Base-by-base conservation (phyloP, 2,329 filamentous ascomycete species). In the Chaetomiaceae sp. region DNA sequence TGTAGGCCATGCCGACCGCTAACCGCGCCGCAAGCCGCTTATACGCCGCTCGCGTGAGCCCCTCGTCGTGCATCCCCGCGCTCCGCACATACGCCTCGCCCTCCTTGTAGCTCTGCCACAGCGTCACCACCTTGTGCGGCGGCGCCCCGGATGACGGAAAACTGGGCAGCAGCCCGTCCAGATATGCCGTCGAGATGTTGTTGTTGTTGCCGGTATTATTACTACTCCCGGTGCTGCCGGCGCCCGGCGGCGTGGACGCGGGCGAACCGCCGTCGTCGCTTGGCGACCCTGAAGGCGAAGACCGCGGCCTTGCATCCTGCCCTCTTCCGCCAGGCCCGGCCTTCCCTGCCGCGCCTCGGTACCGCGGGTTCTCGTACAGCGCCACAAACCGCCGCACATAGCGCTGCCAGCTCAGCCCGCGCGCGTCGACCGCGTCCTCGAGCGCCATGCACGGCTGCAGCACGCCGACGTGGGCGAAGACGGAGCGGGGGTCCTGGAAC, bases 281-380 rank as follows among this genome's bases (percentile, higher is more conserved):
- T n/a, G n/a, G n/a, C n/a, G n/a, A n/a, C n/a, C n/a, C n/a, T 24
- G 22, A 24, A 24, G 22, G 22, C 22, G 22, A 9, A 6, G 22
- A 24, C 22, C 9, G 22, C 22, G 22, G 5, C 22, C 22, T 9
- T 24, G 22, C 22, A 24, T 24, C 22, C 22, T 24, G 22, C 22
- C 22, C 22, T n/a, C n/a, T n/a, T n/a, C n/a, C n/a, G n/a, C n/a
- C n/a, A n/a, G n/a, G n/a, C n/a, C n/a, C n/a, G n/a, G n/a, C n/a
- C n/a, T n/a, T n/a, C n/a, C n/a, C n/a, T n/a, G n/a, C n/a, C n/a
- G n/a, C n/a, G n/a, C 52, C 50, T 12, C 40, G 29, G 27, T 56
- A 56, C 3, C 51, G 41, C 30, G 49, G 50, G 37, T 58, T 52
- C 14, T 62, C 60, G 32, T 53, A 61, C 11, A 57, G 24, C 3